Base-by-base conservation (phyloP, 2,329 filamentous ascomycete species). In the Aspergillus fructus region DNA sequence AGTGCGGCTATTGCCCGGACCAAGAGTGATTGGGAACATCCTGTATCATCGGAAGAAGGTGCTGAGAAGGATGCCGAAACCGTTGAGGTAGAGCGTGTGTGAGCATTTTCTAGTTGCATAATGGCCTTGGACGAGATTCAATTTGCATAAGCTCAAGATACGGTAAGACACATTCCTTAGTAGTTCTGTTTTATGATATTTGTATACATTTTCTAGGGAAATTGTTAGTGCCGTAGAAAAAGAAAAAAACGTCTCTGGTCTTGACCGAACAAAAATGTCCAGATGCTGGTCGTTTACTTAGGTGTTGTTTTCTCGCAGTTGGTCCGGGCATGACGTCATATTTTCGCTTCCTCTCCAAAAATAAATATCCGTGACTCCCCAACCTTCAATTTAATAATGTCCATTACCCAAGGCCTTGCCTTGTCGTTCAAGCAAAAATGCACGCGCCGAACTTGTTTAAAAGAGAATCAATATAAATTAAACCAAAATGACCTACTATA, bases 401-500 rank as follows among this genome's bases (percentile, higher is more conserved):
- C 9, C 27, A 4, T 30, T 11, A 30, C 9, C 27, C 27, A 30
- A 11, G 9, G 9, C 27, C 9, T 4, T 30, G 27, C 9, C 27
- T 30, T 30, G 27, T 11, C 27, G 4, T 30, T 30, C 27, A 11
- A 37, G 34, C 34, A 13, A 7, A 37, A 6, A 37, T 37, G 34
- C 34, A 37, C 34, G 8, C 15, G 11, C 7, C 45, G 15, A 19
- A 47, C 27, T 19, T 19, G 19, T 2, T 19, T 19, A 19, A 17
- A 33, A 47, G 17, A n/a, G 9, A 19, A 8, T n/a, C 11, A 13
- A 30, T 24, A 23, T 37, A 37, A 37, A n/a, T 7, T 15, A 46
- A 21, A 17, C 27, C 19, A 48, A 8, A 58, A 68, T 67, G 63
- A 62, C 30, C 7, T 63, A 67, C 37, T 81, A 75, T 67, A 83